Evolutionary conservation across 345 rosid species (phyloP).

Genomic region (Aquilaria sinensis): DNA sequence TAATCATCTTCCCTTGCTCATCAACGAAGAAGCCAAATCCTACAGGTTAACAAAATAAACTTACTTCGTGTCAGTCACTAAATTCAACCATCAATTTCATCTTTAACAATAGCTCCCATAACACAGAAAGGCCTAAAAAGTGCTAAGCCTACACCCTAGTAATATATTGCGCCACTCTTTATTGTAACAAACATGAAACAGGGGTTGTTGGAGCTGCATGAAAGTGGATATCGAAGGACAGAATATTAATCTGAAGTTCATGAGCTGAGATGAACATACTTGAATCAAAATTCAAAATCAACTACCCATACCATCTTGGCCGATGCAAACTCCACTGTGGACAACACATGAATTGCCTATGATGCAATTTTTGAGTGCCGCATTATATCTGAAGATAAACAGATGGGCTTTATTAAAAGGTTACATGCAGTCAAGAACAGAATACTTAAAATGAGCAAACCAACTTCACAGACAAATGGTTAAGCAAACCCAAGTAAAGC

Average conservation of each 20-base stretch:
- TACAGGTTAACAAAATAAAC: slow-evolving; percentile 17
- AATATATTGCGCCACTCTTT: no score
- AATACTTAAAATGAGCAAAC: neutral
- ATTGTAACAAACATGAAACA: no score
- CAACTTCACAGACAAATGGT: neutral
- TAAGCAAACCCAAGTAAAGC: no score
- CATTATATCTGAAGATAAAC: slow-evolving; percentile 44
- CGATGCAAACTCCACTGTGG: slow-evolving; percentile 76
- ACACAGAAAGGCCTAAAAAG: neutral
- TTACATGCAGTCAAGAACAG: neutral
- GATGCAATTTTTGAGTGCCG: slow-evolving; percentile 54
- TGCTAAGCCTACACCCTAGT: no score
- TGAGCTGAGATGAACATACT: neutral
- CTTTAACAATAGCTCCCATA: neutral
- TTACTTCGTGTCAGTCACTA: neutral
- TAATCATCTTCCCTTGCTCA: slow-evolving; percentile 56
- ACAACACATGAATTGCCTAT: slow-evolving; percentile 64
- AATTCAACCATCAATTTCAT: neutral
- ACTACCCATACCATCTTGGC: slow-evolving; percentile 71
- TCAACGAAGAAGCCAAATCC: slow-evolving; percentile 86
- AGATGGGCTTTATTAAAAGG: neutral
- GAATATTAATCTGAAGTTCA: neutral
- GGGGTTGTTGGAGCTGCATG: no score
- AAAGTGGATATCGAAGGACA: neutral
- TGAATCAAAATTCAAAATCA: neutral